Conservation (phyloP, 2,329 filamentous ascomycete genomes). For the Aspergillus quadrilineatus region DNA sequence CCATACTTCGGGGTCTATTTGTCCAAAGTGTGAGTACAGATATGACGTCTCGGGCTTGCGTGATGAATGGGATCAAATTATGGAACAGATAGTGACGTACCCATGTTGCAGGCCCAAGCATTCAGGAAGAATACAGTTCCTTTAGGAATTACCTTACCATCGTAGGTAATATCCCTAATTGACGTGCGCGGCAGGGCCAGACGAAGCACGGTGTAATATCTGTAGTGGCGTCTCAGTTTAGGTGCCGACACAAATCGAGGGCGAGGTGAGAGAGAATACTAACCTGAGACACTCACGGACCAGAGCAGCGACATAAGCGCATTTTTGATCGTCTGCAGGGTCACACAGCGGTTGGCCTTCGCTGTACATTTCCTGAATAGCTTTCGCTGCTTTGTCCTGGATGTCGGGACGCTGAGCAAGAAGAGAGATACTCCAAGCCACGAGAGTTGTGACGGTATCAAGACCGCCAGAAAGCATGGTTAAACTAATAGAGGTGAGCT, state of each 20-base stretch:
- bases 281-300: conserved; percentile 61
- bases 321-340: conserved; percentile 62
- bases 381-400: conserved; percentile 58
- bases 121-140: conserved; percentile 66
- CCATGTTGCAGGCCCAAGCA: conserved; percentile 69
- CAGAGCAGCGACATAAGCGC: conserved; percentile 62
- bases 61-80: background rate
- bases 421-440: conserved; percentile 64
- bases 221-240: conserved; percentile 17
- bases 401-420: conserved; percentile 61
- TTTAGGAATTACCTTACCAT: conserved; percentile 59
- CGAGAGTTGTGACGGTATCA: conserved; percentile 65
- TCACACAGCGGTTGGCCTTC: conserved; percentile 59
- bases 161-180: conserved; percentile 59
- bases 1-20: conserved; percentile 56
- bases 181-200: conserved; percentile 63
- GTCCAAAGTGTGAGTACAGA: background rate
- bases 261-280: background rate
- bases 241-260: background rate
- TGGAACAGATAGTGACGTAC: conserved; percentile 38
- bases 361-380: conserved; percentile 57
- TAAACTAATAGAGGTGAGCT: conserved; percentile 64
- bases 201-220: conserved; percentile 63
- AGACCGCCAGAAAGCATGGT: conserved; percentile 68
- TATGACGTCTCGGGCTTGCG: no score